Evolutionary conservation across 257 asterid genomes (phyloP), one percentile per base, ranked within the genome.

Genomic region (Catharanthus roseus): DNA sequence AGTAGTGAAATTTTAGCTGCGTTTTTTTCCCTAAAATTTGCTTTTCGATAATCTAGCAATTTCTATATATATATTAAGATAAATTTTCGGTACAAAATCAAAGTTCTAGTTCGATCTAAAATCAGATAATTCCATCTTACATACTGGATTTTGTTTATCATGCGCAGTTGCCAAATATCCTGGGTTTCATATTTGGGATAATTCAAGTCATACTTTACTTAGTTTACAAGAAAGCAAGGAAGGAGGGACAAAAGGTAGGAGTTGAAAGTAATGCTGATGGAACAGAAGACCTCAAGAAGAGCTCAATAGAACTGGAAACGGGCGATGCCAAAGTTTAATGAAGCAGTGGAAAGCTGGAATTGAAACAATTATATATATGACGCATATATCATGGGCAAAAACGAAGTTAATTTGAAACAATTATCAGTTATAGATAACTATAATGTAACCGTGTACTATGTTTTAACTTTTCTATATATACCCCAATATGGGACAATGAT

Each of bases 151-250:
- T n/a, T n/a, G n/a, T n/a, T n/a, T n/a, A n/a, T n/a, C n/a, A n/a
- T n/a, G n/a, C 70, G 51, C 88, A 89, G 96, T 26, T 79, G 9
- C 96, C 96, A 47, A 90, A 90, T 60, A 78, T 90, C 10, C 23
- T 88, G 80, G 95, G 95, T 4, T 84, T 88, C 72, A 10, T 86
- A 68, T 79, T 86, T 23, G 96, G 96, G 65, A 71, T 85, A 7
- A 75, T 81, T 71, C 96, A 90, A 75, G 85, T 90, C 82, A 72
- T 76, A 65, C 73, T 90, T 44, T 90, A 90, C 81, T 79, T 78
- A 47, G 38, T 85, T 39, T 88, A 90, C 92, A 88, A 82, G 76
- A 77, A 86, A 5, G 71, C 77, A 18, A 85, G 74, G 13, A 81
- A 73, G 68, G 75, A n/a, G 33, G 57, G 42, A 13, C 31, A 4